Base-by-base conservation (phyloP, 2,329 filamentous ascomycete species). In the Sarocladiaceae sp. region DNA sequence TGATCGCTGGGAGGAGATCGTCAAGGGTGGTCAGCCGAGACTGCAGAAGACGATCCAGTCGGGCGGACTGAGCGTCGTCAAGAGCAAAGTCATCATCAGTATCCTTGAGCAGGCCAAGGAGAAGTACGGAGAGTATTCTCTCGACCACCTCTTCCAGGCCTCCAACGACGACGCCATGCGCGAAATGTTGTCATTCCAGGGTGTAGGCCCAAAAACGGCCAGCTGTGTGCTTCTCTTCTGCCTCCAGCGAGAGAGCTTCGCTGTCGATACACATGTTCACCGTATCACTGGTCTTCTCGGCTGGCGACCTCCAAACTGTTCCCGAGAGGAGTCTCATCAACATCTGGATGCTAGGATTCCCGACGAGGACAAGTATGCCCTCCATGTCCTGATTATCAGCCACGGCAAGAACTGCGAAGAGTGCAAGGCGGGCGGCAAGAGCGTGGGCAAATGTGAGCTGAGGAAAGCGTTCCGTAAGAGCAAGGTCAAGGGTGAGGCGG, bases 41-140 rank as follows among this genome's bases (percentile, higher is more conserved):
- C 59, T 74, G 5, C 62, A 69, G 48, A 69, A 80, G 52, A 78
- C 85, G 0, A 89, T 90, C 55, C 79, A 80, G 58, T 72, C 72
- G 19, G 87, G 86, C 23, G 87, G 87, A 0, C 67, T 91, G 1
- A 82, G 80, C 12, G 74, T 76, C 27, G 70, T 78, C n/a, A 93
- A 91, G 62, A 85, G 80, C 55, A 81, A 76, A 47, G 78, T 82
- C 52, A 86, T 91, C 52, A 78, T 89, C 51, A 63, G 66, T 27
- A 82, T 88, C 44, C 65, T 49, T 54, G 66, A 74, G 39, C 81
- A 87, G 55, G 83, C 82, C 29, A 69, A 76, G 43, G 58, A 52
- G 18, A 52, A 54, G 23, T 59, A 70, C 53, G 69, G 68, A 3
- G 34, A 16, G 1, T 73, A 72, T 52, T 69, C 68, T 13, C 62